Evolutionary conservation across 139 green algal genomes (phyloP), one percentile per base, ranked within the genome.

Genomic region (Chlamydomonas eustigma): DNA sequence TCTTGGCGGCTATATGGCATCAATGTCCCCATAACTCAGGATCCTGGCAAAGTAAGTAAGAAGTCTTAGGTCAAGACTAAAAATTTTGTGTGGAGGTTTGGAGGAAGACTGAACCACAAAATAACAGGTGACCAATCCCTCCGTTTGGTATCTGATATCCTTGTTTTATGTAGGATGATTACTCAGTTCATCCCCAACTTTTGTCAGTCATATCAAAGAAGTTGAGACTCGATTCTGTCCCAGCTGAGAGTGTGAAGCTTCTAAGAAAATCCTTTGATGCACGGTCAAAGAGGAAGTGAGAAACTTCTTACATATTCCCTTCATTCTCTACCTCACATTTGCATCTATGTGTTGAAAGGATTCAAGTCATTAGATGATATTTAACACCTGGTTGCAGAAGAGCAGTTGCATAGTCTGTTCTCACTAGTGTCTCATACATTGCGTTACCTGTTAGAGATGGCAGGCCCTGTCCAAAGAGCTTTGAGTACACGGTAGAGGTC

Each of bases 401-500:
- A n/a, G n/a, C n/a, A n/a, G n/a, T n/a, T n/a, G n/a, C n/a, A n/a
- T n/a, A n/a, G n/a, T n/a, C n/a, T n/a, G n/a, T n/a, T n/a, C n/a
- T n/a, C n/a, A n/a, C n/a, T n/a, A n/a, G n/a, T n/a, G n/a, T n/a
- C n/a, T n/a, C n/a, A n/a, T n/a, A n/a, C n/a, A n/a, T n/a, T n/a
- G n/a, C n/a, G n/a, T n/a, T n/a, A n/a, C n/a, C n/a, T n/a, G n/a
- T n/a, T n/a, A 32, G 66, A 8, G 8, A 6, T 50, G 66, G 33
- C 32, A 35, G 24, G 4, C 66, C 24, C 34, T 8, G 31, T 22
- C 22, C 28, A 50, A 88, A 86, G 58, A n/a, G 32, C 12, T 94
- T 85, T 68, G 75, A 81, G 22, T 94, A 94, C 67, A 78, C 91
- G 18, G 80, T 92, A 2, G 90, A 94, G 36, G 86, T 94, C 30